Evolutionary conservation across 371 early-diverging fungal species (phyloP).

Genomic region (Thermomucor indicae-seudaticae): DNA sequence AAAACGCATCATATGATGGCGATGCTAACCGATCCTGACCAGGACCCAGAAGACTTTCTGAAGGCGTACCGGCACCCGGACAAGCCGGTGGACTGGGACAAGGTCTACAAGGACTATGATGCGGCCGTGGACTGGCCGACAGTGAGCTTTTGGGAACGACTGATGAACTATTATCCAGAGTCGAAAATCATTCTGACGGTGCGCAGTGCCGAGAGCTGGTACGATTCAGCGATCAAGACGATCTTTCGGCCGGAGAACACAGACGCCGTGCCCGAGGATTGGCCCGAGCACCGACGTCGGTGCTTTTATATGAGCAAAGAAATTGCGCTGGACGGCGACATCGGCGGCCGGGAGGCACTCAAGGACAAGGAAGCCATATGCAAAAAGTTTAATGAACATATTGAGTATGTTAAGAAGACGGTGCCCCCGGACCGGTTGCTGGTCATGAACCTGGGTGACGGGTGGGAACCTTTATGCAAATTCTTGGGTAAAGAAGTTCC

Average conservation of each 20-base stretch:
- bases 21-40: too few relatives aligned
- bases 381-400: slow-evolving; percentile 7
- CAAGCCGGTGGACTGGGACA: too few relatives aligned
- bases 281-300: not conserved
- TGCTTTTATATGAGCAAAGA: not conserved
- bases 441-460: slow-evolving; percentile 21
- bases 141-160: not conserved
- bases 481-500: slow-evolving; percentile 9
- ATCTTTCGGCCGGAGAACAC: slow-evolving; percentile 3
- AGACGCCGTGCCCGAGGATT: too few relatives aligned
- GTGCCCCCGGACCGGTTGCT: slow-evolving; percentile 15
- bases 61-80: too few relatives aligned
- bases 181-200: slow-evolving; percentile 32
- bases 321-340: slow-evolving; percentile 11
- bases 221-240: slow-evolving; percentile 24
- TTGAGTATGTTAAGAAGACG: slow-evolving; percentile 5
- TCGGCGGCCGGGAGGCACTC: too few relatives aligned
- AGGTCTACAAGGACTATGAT: too few relatives aligned
- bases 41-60: too few relatives aligned
- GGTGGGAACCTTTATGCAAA: slow-evolving; percentile 10
- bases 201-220: slow-evolving; percentile 31
- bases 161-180: slow-evolving; percentile 24
- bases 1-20: too few relatives aligned
- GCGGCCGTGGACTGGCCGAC: slow-evolving; percentile 27
- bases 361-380: not conserved